A percentile compares a stretch with the other conserved stretches of the same genome.
Evolutionary conservation across 305 asterid genomes (phyloP).

Genomic region (Fraxinus albicans): DNA sequence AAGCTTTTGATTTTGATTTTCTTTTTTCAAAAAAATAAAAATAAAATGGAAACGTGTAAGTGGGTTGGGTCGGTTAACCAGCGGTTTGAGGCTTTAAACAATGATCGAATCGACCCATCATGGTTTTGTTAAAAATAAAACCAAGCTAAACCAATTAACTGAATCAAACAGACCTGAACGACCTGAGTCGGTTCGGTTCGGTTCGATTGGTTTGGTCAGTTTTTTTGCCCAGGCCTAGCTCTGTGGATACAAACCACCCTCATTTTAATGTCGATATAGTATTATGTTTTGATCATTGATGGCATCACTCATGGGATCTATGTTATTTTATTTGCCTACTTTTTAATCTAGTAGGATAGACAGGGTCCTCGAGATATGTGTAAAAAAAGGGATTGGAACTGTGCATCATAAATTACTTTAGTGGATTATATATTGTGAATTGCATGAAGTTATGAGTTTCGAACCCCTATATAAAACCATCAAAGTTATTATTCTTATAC

Average conservation of each 20-base stretch:
- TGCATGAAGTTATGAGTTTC: background rate
- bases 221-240: too few relatives aligned
- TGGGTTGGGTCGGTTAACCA: too few relatives aligned
- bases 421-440: background rate
- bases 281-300: background rate
- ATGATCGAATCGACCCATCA: too few relatives aligned
- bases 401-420: background rate
- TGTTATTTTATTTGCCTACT: background rate
- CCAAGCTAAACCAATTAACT: too few relatives aligned
- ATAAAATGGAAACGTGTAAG: too few relatives aligned
- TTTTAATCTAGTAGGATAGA: background rate
- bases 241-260: background rate
- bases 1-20: too few relatives aligned
- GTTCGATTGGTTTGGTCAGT: too few relatives aligned
- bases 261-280: background rate
- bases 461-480: background rate
- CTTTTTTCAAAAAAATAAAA: too few relatives aligned
- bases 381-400: background rate
- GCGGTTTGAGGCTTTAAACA: too few relatives aligned
- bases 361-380: background rate
- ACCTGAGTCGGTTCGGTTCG: too few relatives aligned
- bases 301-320: background rate
- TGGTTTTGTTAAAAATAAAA: too few relatives aligned
- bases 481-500: background rate
- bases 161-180: too few relatives aligned